A percentile compares a stretch with the other conserved stretches of the same genome.
These are phyloP conservation scores for Fragilaria radians DNA, from an alignment of 108 stramenopile species.

Conservation along the genomic window DNA sequence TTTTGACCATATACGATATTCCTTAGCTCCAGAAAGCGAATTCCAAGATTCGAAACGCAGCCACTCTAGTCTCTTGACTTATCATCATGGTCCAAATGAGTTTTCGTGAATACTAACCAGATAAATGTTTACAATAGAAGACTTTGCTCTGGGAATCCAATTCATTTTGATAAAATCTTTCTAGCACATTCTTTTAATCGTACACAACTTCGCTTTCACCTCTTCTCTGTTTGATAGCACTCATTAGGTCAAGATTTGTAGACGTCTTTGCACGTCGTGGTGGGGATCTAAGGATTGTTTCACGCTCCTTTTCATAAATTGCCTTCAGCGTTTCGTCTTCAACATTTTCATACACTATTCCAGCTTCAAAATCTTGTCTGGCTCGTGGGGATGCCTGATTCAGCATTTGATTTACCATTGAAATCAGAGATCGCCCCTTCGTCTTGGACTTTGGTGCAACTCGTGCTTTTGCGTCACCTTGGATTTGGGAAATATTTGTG, in stretches of 20 bases:
- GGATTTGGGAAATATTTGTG: neutral
- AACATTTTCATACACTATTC: conserved; percentile 46
- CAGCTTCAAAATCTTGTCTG: conserved; percentile 55
- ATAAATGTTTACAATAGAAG: no score
- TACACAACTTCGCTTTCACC: neutral
- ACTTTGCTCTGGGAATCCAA: no score
- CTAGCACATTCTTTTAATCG: no score
- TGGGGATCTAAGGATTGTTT: conserved; percentile 2
- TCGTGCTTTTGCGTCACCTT: neutral
- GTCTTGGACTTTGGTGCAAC: conserved; percentile 1
- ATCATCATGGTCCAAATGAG: no score
- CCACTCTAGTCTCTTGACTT: no score
- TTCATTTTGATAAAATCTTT: no score
- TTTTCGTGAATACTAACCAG: no score
- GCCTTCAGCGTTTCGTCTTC: conserved; percentile 41
- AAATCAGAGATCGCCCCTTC: conserved; percentile 43
- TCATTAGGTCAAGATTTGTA: neutral
- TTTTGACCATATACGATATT: no score
- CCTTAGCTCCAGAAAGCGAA: no score
- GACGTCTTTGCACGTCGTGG: neutral
- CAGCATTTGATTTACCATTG: conserved; percentile 74
- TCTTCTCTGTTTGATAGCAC: conserved; percentile 2
- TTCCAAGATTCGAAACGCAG: no score
- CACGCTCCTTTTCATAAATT: conserved; percentile 57
- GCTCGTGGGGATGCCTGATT: conserved; percentile 49